A percentile compares a stretch with the other conserved stretches of the same genome.
phyloP scores from a whole-genome alignment of 768 basidiomycete species.

The Amanita jacksonii region DNA sequence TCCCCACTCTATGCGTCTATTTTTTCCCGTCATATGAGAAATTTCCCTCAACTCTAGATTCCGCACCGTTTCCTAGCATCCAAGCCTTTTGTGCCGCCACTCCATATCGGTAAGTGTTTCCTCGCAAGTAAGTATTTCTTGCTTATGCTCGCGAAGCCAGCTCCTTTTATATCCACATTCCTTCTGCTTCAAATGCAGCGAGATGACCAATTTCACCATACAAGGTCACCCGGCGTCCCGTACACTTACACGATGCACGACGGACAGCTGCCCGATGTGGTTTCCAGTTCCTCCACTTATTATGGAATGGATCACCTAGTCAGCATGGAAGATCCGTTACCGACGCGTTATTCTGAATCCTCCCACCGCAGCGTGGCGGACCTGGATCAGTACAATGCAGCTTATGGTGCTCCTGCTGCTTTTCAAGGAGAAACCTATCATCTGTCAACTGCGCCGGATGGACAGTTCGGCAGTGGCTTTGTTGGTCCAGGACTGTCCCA shows the following conservation, averaged over 20 bases:
- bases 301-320: background rate
- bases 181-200: background rate
- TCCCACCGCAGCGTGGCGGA: background rate
- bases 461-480: background rate
- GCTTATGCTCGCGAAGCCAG: no score
- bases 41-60: background rate
- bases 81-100: background rate
- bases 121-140: no score
- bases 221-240: background rate
- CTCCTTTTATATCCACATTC: background rate
- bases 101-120: background rate
- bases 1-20: background rate
- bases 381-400: background rate
- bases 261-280: background rate
- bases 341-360: background rate
- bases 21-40: background rate
- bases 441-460: background rate
- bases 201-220: conserved; percentile 6
- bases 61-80: background rate
- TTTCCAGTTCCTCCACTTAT: background rate
- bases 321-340: background rate
- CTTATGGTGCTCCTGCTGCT: background rate
- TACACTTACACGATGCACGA: background rate
- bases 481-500: background rate
- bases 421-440: background rate